Percentiles rank a stretch among this genome's conserved stretches.
Evolutionary conservation across 441 rosid genomes (phyloP).

Genomic region (Populus hybrid): DNA sequence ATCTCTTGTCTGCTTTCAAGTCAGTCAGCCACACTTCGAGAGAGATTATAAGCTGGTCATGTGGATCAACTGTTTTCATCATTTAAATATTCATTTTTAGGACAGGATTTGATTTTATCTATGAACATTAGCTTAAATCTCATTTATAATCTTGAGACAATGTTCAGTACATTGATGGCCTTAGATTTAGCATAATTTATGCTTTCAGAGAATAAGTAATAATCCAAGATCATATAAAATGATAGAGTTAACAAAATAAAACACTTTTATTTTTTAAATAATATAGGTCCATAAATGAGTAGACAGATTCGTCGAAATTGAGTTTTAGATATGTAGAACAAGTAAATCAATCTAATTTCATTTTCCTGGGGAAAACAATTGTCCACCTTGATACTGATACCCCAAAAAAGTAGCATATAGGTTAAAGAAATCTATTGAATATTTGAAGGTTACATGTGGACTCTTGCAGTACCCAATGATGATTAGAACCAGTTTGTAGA

Average conservation of each 20-base stretch:
- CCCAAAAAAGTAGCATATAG: not conserved
- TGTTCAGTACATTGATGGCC: not conserved
- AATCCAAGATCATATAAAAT: not conserved
- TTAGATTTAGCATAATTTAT: not conserved
- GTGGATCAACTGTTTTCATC: not conserved
- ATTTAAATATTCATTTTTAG: not conserved
- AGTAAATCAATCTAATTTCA: not conserved
- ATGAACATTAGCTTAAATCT: not conserved
- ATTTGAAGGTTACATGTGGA: not conserved
- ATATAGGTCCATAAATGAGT: not conserved
- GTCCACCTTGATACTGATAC: not conserved
- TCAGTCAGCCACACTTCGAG: not conserved
- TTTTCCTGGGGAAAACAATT: not conserved
- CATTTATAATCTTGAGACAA: not conserved
- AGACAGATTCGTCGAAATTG: not conserved
- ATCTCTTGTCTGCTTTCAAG: not conserved
- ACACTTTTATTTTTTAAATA: not conserved
- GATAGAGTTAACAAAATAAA: not conserved
- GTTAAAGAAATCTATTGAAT: no score
- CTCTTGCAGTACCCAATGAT: not conserved
- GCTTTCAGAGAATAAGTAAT: not conserved
- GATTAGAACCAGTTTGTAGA: not conserved
- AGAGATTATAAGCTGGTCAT: not conserved
- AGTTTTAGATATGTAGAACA: not conserved
- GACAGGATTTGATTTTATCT: not conserved